phyloP scores from a whole-genome alignment of 2,329 filamentous ascomycete genomes.

The Phaeosphaeriaceae sp. region DNA sequence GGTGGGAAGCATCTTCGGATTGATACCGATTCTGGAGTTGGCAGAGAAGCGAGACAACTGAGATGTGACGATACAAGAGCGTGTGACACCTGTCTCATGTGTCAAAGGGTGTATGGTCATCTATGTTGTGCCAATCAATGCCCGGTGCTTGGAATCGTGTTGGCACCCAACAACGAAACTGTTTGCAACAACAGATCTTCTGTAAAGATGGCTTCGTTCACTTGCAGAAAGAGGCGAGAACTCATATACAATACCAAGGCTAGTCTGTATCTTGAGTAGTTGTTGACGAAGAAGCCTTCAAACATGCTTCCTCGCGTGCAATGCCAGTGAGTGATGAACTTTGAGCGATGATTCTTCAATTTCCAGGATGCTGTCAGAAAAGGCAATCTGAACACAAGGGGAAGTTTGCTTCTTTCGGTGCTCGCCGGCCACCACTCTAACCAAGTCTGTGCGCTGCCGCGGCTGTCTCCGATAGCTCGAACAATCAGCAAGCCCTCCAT shows the following conservation, averaged over 20 bases:
- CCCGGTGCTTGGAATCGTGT: neutral
- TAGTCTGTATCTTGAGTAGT: neutral
- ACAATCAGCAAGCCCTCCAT: constrained; percentile 31
- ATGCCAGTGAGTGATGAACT: neutral
- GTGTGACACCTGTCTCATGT: neutral
- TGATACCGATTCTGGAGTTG: constrained; percentile 20
- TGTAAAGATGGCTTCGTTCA: neutral
- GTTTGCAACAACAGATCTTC: neutral
- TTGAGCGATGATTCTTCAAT: neutral
- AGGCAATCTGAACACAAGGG: neutral
- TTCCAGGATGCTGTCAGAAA: neutral
- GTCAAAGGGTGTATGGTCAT: neutral
- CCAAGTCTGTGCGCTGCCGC: constrained; percentile 5
- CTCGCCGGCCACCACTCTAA: neutral
- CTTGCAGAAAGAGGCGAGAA: neutral
- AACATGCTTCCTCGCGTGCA: neutral
- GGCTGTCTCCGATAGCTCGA: constrained; percentile 36
- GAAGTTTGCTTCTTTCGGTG: neutral
- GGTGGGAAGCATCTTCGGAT: constrained; percentile 25
- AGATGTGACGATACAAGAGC: neutral
- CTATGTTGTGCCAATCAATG: neutral
- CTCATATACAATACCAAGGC: neutral
- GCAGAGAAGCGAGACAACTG: constrained; percentile 9
- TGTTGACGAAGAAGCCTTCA: neutral
- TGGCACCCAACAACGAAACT: neutral